Conservation (phyloP, 208 protist genomes). For the Eutreptiella sp. region DNA sequence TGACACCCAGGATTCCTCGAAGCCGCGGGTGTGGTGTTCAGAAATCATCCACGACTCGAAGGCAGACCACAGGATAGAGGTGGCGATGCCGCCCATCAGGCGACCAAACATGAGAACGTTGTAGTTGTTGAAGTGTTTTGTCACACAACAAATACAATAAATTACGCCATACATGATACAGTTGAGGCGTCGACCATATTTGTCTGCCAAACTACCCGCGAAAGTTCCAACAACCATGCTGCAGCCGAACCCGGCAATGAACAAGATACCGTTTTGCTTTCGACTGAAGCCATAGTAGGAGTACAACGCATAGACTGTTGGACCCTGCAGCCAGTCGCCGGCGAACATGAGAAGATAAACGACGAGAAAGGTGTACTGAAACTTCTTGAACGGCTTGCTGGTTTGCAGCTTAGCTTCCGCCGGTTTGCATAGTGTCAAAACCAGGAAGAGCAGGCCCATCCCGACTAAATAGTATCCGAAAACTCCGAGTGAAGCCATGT, state of each 20-base stretch:
- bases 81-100: constrained; percentile 56
- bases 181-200: constrained; percentile 16
- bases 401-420: too few species aligned
- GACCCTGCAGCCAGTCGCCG: constrained; percentile 40
- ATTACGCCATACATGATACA: constrained; percentile 11
- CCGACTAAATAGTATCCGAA: too few species aligned
- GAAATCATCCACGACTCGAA: constrained; percentile 71
- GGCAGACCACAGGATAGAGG: constrained; percentile 56
- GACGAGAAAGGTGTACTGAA: constrained; percentile 28
- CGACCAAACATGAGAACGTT: constrained; percentile 47
- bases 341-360: constrained; percentile 27
- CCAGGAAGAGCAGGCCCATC: too few species aligned
- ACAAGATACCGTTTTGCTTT: constrained; percentile 48
- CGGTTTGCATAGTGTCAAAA: too few species aligned
- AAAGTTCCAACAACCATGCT: constrained; percentile 58
- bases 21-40: constrained; percentile 42
- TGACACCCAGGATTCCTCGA: constrained; percentile 13
- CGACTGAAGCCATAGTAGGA: constrained; percentile 49
- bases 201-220: constrained; percentile 54
- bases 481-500: too few species aligned
- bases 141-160: constrained; percentile 23
- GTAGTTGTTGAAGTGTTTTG: constrained; percentile 28
- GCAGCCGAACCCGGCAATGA: constrained; percentile 56
- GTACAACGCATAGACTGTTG: constrained; percentile 65
- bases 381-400: constrained; percentile 21